These are phyloP conservation scores for Aspergillus vadensis DNA, from an alignment of 2,329 filamentous ascomycete species.

Conservation along the genomic window DNA sequence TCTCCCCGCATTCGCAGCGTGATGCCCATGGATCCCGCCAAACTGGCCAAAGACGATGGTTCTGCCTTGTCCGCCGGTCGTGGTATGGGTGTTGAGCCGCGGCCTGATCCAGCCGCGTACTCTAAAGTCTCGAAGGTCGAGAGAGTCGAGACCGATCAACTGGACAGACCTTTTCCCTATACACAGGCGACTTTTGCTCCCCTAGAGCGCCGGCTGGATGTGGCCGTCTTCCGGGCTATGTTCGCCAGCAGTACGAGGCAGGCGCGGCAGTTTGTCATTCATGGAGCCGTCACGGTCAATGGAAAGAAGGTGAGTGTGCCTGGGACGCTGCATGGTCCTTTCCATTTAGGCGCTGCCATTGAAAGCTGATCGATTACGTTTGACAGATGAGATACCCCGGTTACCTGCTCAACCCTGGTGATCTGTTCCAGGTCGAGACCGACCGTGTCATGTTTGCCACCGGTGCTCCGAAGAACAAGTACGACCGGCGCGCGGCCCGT, in stretches of 20 bases:
- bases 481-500: conserved; percentile 43
- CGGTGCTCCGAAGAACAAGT: conserved; percentile 66
- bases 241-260: conserved; percentile 93
- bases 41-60: conserved; percentile 80
- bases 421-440: conserved; percentile 95
- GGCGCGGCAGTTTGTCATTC: conserved; percentile 89
- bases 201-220: conserved; percentile 85
- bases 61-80: conserved; percentile 80
- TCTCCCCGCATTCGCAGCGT: conserved; percentile 76
- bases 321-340: neutral
- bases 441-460: conserved; percentile 88
- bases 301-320: conserved; percentile 73
- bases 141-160: conserved; percentile 17
- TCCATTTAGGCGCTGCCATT: neutral
- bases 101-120: too few species aligned
- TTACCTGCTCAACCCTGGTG: conserved; percentile 93
- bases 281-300: conserved; percentile 93
- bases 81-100: conserved; percentile 66
- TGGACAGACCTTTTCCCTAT: conserved; percentile 60
- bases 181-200: conserved; percentile 97
- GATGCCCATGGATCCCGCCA: conserved; percentile 77
- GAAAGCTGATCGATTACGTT: conserved; percentile 9
- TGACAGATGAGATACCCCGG: conserved; percentile 83
- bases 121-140: too few species aligned
- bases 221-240: conserved; percentile 88